Percentiles rank a stretch among this genome's conserved stretches.
phyloP scores from a whole-genome alignment of 1,139 yeast species.

The Yarrowia galli region DNA sequence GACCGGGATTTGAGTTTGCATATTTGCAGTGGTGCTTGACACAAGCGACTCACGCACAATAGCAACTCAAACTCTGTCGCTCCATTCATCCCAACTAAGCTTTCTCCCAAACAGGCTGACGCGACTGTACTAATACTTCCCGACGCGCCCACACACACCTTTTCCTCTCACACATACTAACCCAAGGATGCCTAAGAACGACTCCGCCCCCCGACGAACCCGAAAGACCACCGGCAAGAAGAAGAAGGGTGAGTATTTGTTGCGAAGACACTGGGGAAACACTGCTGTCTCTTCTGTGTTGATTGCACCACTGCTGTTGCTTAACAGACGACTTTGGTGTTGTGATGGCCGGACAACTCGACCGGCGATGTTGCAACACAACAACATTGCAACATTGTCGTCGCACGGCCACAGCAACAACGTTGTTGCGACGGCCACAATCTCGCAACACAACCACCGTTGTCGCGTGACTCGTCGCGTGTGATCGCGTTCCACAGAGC shows the following conservation, averaged over 20 bases:
- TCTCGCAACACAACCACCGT: neutral
- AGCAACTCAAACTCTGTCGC: conserved; percentile 38
- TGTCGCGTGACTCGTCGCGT: neutral
- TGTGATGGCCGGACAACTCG: no score
- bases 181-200: conserved; percentile 47
- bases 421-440: neutral
- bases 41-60: conserved; percentile 28
- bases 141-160: conserved; percentile 29
- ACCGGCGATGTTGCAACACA: no score
- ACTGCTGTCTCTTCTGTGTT: no score
- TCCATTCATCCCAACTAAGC: conserved; percentile 31
- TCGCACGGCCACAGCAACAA: neutral
- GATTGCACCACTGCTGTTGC: neutral
- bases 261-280: neutral
- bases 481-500: neutral
- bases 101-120: conserved; percentile 26
- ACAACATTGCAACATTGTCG: no score
- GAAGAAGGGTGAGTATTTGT: conserved; percentile 45
- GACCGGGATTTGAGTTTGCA: conserved; percentile 29
- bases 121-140: conserved; percentile 32
- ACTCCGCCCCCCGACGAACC: conserved; percentile 45
- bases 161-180: conserved; percentile 21
- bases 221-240: conserved; percentile 46
- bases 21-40: conserved; percentile 32
- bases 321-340: no score